A percentile compares a stretch with the other conserved stretches of the same genome.
Evolutionary conservation across 2,329 filamentous ascomycete genomes (phyloP).

Genomic region (Fusarium azukiicola): DNA sequence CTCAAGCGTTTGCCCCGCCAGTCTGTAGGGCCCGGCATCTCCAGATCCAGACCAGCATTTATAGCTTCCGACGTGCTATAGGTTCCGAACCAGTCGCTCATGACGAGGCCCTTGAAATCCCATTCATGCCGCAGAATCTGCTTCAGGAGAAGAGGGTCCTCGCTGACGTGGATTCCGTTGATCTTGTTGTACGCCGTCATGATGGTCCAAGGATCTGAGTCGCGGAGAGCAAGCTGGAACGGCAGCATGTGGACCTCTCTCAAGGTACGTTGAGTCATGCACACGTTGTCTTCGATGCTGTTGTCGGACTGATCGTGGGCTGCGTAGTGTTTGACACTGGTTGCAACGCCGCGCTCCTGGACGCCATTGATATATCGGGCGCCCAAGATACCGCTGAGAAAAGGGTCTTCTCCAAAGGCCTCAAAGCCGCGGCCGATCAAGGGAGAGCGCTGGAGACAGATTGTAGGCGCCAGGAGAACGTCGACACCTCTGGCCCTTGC

Average conservation of each 20-base stretch:
- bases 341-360: slow-evolving; percentile 62
- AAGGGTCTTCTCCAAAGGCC: slow-evolving; percentile 65
- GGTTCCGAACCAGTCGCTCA: slow-evolving; percentile 62
- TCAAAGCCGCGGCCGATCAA: slow-evolving; percentile 68
- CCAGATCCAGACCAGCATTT: slow-evolving; percentile 55
- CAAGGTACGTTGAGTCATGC: slow-evolving; percentile 47
- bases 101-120: slow-evolving; percentile 45
- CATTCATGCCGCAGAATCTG: slow-evolving; percentile 58
- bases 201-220: slow-evolving; percentile 63
- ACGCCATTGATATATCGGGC: slow-evolving; percentile 60
- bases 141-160: slow-evolving; percentile 44
- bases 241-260: slow-evolving; percentile 57
- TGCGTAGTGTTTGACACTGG: slow-evolving; percentile 67
- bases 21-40: slow-evolving; percentile 60
- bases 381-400: slow-evolving; percentile 63
- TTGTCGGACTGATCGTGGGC: slow-evolving; percentile 63
- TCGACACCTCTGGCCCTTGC: slow-evolving; percentile 81
- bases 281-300: slow-evolving; percentile 49
- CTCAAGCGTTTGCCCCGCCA: slow-evolving; percentile 51
- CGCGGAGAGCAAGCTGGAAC: slow-evolving; percentile 63
- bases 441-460: slow-evolving; percentile 67
- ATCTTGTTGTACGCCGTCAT: slow-evolving; percentile 59
- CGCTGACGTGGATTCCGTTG: slow-evolving; percentile 62
- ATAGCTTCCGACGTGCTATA: slow-evolving; percentile 56
- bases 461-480: slow-evolving; percentile 69